Evolutionary conservation across 768 basidiomycete genomes (phyloP), one percentile per base, ranked within the genome.

Genomic region (Hericium erinaceus): DNA sequence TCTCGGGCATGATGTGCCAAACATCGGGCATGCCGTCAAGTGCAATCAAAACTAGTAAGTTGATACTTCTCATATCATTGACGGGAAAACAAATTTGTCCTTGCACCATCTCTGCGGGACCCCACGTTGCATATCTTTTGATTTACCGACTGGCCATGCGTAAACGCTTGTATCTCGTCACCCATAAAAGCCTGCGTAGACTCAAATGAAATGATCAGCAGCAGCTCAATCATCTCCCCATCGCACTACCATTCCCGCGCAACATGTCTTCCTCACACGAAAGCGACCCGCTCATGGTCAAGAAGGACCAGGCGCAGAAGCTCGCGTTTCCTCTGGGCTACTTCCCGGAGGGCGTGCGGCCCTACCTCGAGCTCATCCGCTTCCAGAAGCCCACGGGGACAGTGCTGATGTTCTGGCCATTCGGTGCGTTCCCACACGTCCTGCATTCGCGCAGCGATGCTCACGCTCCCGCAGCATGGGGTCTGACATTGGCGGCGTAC

Each of bases 271-370:
- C 59, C 57, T 41, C 41, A 16, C 24, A 51, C 18, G 24, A 51
- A 24, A 22, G 6, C 44, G 44, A 46, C 3, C 44, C 24, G 1
- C 49, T 37, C 28, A 11, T 51, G 49, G 8, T 57, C 56, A 52
- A 49, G 10, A 13, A 44, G 2, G 39, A 52, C 24, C 33, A 33
- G 22, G 37, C 59, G 12, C 55, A 60, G 54, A 62, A 62, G 18
- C 61, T 62, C 28, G 41, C 61, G 13, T 62, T 62, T 54, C 61
- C 61, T 18, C 61, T 62, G 18, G 59, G 61, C 49, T 56, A 49
- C 33, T 60, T 62, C 28, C 60, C 61, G 2, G 56, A 56, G 8
- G 61, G 51, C 4, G 60, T 62, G 18, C 61, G 61, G 37, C 61
- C 61, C 1, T 63, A 63, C 40, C 48, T 63, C 37, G 60, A 63